Evolutionary conservation across 768 basidiomycete species (phyloP).

Genomic region (Coprinellus micaceus): DNA sequence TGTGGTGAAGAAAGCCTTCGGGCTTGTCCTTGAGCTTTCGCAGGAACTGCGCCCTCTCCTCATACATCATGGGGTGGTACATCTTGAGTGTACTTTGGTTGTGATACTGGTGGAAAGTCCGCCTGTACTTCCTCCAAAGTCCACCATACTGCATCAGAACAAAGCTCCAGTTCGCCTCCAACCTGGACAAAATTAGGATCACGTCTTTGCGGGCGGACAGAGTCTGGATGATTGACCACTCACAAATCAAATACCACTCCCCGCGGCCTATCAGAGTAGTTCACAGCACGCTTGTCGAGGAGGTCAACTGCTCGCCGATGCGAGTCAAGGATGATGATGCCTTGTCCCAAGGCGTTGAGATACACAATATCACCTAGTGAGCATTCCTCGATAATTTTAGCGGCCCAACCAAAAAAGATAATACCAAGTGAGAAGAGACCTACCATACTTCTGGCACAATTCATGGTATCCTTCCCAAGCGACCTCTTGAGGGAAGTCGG

Average conservation of each 20-base stretch:
- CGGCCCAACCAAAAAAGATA: background rate
- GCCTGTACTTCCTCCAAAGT: constrained; percentile 20
- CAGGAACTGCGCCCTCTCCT: background rate
- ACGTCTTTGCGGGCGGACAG: background rate
- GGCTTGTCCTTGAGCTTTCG: background rate
- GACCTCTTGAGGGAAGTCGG: background rate
- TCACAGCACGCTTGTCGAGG: constrained; percentile 6
- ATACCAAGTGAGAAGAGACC: background rate
- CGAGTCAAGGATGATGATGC: constrained; percentile 8
- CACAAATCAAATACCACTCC: constrained; percentile 7
- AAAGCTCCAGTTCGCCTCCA: constrained; percentile 6
- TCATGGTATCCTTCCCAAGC: background rate
- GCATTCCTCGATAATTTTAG: background rate
- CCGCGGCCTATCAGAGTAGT: constrained; percentile 7
- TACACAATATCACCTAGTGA: constrained; percentile 13
- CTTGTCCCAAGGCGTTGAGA: constrained; percentile 12
- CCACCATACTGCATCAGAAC: constrained; percentile 18
- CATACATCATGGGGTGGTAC: constrained; percentile 15
- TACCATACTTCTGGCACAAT: background rate
- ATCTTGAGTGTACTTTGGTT: constrained; percentile 12
- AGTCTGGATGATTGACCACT: background rate
- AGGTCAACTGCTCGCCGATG: background rate
- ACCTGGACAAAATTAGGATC: background rate
- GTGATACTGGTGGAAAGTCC: constrained; percentile 24
- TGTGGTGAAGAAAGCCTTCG: background rate